Conservation (phyloP, 768 basidiomycete species). For the Kwoniella pini region DNA sequence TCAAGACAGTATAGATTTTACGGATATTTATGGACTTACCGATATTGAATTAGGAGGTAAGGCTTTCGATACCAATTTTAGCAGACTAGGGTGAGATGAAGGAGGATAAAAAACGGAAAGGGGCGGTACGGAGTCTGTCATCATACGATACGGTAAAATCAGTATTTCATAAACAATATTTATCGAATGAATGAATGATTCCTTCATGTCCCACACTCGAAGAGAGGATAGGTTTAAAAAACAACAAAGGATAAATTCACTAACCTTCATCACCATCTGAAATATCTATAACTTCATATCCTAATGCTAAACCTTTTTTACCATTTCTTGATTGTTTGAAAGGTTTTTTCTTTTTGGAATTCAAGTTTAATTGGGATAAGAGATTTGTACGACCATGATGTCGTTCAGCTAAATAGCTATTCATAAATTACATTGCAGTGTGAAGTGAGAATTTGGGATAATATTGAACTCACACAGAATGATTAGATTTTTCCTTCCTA, state of each 20-base stretch:
- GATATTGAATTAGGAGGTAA: slow-evolving; percentile 62
- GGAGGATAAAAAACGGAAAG: slow-evolving; percentile 90
- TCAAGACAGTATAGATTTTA: no score
- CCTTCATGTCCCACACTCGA: no score
- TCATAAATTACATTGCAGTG: no score
- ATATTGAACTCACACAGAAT: slow-evolving; percentile 61
- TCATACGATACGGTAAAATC: no score
- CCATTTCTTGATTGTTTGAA: slow-evolving; percentile 3
- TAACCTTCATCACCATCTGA: slow-evolving; percentile 89
- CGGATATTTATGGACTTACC: slow-evolving; percentile 50
- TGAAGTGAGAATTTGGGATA: no score
- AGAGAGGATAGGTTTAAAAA: not conserved
- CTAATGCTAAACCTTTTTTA: slow-evolving; percentile 75
- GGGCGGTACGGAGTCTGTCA: slow-evolving; percentile 78
- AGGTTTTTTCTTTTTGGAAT: slow-evolving; percentile 5
- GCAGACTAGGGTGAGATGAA: slow-evolving; percentile 70
- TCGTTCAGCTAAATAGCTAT: slow-evolving; percentile 38
- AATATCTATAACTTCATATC: slow-evolving; percentile 89
- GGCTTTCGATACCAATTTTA: slow-evolving; percentile 72
- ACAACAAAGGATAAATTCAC: slow-evolving; percentile 35
- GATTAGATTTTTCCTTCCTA: slow-evolving; percentile 82
- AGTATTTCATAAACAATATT: not conserved
- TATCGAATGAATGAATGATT: no score
- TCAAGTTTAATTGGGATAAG: slow-evolving; percentile 23
- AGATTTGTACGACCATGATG: slow-evolving; percentile 35